A percentile compares a stretch with the other conserved stretches of the same genome.
These are phyloP conservation scores for Pseudonitzschia pungens DNA, from an alignment of 108 stramenopile species.

Conservation along the genomic window DNA sequence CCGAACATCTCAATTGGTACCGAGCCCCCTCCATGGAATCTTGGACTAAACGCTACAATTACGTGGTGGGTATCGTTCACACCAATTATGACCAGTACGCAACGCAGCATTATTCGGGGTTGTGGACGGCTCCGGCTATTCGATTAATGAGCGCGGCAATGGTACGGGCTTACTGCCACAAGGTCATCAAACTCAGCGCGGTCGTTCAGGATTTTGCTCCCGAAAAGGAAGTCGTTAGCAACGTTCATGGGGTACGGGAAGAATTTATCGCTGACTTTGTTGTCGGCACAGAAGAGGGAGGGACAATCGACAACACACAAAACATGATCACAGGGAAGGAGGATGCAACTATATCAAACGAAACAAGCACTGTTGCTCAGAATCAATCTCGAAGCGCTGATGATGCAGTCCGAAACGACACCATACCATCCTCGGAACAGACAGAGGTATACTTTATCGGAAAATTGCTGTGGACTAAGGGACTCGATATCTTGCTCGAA, in stretches of 20 bases:
- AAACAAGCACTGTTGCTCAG: background rate
- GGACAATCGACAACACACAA: background rate
- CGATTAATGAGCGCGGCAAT: constrained; percentile 74
- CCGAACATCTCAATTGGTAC: constrained; percentile 87
- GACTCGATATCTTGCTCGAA: constrained; percentile 72
- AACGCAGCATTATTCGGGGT: constrained; percentile 40
- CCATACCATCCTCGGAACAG: background rate
- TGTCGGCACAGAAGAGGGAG: constrained; percentile 8
- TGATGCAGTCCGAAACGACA: constrained; percentile 4
- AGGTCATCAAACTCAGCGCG: constrained; percentile 82
- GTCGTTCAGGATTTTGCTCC: constrained; percentile 78
- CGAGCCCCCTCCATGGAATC: constrained; percentile 70
- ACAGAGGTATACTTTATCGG: constrained; percentile 80
- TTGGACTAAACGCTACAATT: constrained; percentile 85
- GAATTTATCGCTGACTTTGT: constrained; percentile 45
- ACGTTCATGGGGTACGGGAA: constrained; percentile 87
- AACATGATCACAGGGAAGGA: background rate
- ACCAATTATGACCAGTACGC: constrained; percentile 75
- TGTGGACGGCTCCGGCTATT: constrained; percentile 76
- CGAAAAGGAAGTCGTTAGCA: constrained; percentile 73
- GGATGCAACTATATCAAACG: background rate
- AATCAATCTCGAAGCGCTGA: background rate
- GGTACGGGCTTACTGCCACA: constrained; percentile 88
- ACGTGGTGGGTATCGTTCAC: constrained; percentile 85
- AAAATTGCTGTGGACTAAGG: constrained; percentile 87